Evolutionary conservation across 2,329 filamentous ascomycete genomes (phyloP), one percentile per base, ranked within the genome.

Genomic region (Scleromitrula shiraiana): DNA sequence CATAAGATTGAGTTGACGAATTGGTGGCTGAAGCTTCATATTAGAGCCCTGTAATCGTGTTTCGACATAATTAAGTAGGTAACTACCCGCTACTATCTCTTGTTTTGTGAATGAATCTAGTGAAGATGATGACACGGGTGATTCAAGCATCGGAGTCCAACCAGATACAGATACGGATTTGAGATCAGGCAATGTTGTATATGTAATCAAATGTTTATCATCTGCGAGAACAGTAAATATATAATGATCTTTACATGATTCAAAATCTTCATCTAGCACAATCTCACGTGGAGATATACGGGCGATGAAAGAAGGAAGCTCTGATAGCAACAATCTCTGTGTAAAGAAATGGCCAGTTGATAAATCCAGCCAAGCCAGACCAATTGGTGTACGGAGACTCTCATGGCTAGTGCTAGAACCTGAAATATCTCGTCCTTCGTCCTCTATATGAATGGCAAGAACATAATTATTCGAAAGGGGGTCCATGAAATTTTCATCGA

Each of bases 401-500:
- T 10, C 9, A 17, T 37, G 36, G 6, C n/a, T 35, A 26, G 24
- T 22, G 20, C 9, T 14, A 26, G 22, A 23, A 7, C 23, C 7
- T n/a, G 22, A 7, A 3, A 35, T 24, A 20, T 37, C 46, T 29
- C n/a, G 10, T 20, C 9, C 20, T 24, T 58, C 39, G 5, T 59
- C 50, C 50, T 73, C 67, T 23, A 85, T 64, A 61, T 94, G 79
- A 40, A 97, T 77, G 30, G 87, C 83, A 64, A 97, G 77, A 27
- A 97, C 75, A 65, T 91, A 98, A 64, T 96, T 97, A 67, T 93
- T 96, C 59, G 87, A 82, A 63, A 86, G 91, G 1, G 89, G 88
- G 63, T 97, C 88, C 73, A 98, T 89, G 65, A 97, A 98, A 59
- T 89, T 90, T 68, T 98, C 93, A 66, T 98, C 93, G 56, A 98